Conservation (phyloP, 768 basidiomycete genomes). For the Mycena chlorophos region DNA sequence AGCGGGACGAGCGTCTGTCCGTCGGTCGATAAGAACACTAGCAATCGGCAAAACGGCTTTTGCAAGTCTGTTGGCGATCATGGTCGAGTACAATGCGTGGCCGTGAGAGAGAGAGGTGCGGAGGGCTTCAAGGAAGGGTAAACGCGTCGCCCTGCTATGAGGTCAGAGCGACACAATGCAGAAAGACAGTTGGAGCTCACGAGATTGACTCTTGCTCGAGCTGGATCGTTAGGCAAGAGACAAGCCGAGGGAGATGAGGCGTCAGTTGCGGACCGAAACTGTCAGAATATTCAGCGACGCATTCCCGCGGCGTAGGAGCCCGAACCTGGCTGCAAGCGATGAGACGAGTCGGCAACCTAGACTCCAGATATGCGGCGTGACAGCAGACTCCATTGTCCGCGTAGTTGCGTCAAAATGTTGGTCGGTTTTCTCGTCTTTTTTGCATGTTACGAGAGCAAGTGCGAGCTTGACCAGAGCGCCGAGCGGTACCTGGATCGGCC, state of each 20-base stretch:
- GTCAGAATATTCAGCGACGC: background rate
- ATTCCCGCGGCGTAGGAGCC: background rate
- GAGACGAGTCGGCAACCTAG: slow-evolving; percentile 55
- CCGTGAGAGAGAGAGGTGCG: slow-evolving; percentile 43
- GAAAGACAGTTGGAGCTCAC: slow-evolving; percentile 38
- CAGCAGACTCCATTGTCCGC: slow-evolving; percentile 55
- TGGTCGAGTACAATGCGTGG: slow-evolving; percentile 47
- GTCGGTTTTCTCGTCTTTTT: slow-evolving; percentile 47
- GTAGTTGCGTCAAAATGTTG: slow-evolving; percentile 50
- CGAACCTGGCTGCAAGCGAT: slow-evolving; percentile 50
- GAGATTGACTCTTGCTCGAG: slow-evolving; percentile 54
- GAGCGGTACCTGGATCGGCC: slow-evolving; percentile 71
- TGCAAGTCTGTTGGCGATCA: slow-evolving; percentile 53
- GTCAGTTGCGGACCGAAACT: slow-evolving; percentile 59
- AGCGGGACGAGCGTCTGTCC: slow-evolving; percentile 31
- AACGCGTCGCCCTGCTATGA: slow-evolving; percentile 34
- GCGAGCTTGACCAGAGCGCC: slow-evolving; percentile 59
- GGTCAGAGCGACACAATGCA: background rate
- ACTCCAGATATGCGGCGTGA: slow-evolving; percentile 53
- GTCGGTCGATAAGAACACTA: slow-evolving; percentile 46
- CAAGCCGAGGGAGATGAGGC: slow-evolving; percentile 55
- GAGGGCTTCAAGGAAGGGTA: slow-evolving; percentile 48
- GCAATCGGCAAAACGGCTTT: slow-evolving; percentile 54
- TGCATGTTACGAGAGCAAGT: slow-evolving; percentile 49
- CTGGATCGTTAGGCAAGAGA: slow-evolving; percentile 54